A percentile compares a stretch with the other conserved stretches of the same genome.
Evolutionary conservation across 78 protist genomes (phyloP).

Genomic region (Fonticula alba): DNA sequence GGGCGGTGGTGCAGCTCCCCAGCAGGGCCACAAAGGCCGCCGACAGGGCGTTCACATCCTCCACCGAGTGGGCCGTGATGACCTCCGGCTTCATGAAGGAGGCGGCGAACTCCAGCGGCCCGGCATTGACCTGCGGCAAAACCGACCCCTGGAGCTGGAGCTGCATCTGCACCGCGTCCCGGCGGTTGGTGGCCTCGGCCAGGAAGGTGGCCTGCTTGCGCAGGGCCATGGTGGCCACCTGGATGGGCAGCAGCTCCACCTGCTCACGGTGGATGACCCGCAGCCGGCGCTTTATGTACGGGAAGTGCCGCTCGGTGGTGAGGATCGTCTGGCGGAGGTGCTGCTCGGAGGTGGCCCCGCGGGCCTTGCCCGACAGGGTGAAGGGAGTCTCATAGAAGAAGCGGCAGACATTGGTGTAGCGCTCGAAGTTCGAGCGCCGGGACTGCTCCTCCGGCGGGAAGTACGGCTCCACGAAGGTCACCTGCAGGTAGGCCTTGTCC

Average conservation of each 20-base stretch:
- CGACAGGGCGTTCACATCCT: too few species aligned
- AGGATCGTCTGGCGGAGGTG: slow-evolving; percentile 14
- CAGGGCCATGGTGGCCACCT: slow-evolving; percentile 6
- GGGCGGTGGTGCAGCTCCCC: too few species aligned
- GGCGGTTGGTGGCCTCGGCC: neutral
- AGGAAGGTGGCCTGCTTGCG: neutral
- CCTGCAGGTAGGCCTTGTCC: slow-evolving; percentile 6
- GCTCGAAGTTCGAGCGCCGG: slow-evolving; percentile 3
- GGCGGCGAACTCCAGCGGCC: too few species aligned
- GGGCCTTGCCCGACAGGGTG: slow-evolving; percentile 8
- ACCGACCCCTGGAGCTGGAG: slow-evolving; percentile 2
- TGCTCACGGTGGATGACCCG: neutral
- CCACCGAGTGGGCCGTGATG: too few species aligned
- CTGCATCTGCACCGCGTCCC: slow-evolving; percentile 7
- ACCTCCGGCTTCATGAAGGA: too few species aligned
- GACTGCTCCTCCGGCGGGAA: slow-evolving; percentile 1
- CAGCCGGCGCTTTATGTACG: slow-evolving; percentile 5
- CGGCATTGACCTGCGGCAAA: neutral
- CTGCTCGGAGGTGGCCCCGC: neutral
- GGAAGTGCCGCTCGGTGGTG: slow-evolving; percentile 1
- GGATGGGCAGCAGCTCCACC: slow-evolving; percentile 8
- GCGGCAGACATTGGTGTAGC: neutral
- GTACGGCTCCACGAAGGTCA: slow-evolving; percentile 19
- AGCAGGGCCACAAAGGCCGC: too few species aligned
- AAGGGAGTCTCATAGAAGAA: slow-evolving; percentile 14